These are phyloP conservation scores for Urtica urens DNA, from an alignment of 306 rosid genomes.

Conservation along the genomic window DNA sequence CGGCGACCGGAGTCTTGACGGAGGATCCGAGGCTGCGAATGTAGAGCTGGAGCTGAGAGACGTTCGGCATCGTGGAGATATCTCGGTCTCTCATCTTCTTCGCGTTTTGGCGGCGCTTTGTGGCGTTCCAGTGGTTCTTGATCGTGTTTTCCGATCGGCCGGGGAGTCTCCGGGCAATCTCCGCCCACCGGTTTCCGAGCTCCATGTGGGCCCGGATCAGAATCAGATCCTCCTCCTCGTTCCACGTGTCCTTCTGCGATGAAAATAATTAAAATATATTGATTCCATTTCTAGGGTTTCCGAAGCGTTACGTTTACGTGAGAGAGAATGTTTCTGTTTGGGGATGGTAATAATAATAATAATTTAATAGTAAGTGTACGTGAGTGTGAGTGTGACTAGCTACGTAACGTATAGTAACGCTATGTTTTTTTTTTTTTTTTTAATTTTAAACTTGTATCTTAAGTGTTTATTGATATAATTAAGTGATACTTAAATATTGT, in stretches of 20 bases:
- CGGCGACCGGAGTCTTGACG: neutral
- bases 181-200: slow-evolving; percentile 70
- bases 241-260: slow-evolving; percentile 71
- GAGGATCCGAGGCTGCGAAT: slow-evolving; percentile 21
- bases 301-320: too few relatives aligned
- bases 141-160: slow-evolving; percentile 61
- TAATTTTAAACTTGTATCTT: too few relatives aligned
- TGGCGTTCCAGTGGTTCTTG: slow-evolving; percentile 76
- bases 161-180: slow-evolving; percentile 44
- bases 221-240: slow-evolving; percentile 45
- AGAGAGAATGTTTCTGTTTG: too few relatives aligned
- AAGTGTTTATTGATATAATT: too few relatives aligned
- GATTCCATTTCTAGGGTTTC: too few relatives aligned
- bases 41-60: slow-evolving; percentile 34
- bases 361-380: too few relatives aligned
- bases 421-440: too few relatives aligned
- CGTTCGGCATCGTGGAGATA: neutral
- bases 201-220: slow-evolving; percentile 47
- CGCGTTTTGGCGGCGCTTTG: slow-evolving; percentile 37
- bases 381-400: too few relatives aligned
- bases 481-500: too few relatives aligned
- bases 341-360: too few relatives aligned
- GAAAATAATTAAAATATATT: too few relatives aligned
- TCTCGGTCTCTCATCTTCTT: slow-evolving; percentile 25
- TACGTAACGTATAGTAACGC: too few relatives aligned